Conservation (phyloP, 331 rosid genomes). For the Acacia pycnantha region DNA sequence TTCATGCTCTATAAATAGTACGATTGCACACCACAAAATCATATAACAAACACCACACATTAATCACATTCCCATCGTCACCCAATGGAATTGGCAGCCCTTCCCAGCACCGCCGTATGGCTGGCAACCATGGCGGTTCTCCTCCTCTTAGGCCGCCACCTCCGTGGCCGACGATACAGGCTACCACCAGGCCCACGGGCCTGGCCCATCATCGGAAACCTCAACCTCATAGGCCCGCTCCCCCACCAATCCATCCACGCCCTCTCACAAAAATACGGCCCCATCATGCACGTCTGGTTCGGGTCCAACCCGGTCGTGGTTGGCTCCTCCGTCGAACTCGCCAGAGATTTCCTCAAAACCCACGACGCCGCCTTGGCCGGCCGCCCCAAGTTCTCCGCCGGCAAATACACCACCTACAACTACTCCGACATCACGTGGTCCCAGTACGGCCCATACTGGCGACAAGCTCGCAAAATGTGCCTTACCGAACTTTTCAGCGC, state of each 20-base stretch:
- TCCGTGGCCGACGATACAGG: slow-evolving; percentile 39
- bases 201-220: slow-evolving; percentile 84
- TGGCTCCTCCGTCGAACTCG: slow-evolving; percentile 57
- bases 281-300: slow-evolving; percentile 54
- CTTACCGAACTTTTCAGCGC: slow-evolving; percentile 55
- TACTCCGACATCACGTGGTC: slow-evolving; percentile 81
- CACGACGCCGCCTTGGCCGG: slow-evolving; percentile 49
- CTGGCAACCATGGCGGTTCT: slow-evolving; percentile 42
- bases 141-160: slow-evolving; percentile 40
- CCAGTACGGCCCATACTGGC: slow-evolving; percentile 74
- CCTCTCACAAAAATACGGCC: slow-evolving; percentile 61
- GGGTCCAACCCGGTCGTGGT: slow-evolving; percentile 60
- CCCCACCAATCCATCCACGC: slow-evolving; percentile 63
- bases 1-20: not conserved
- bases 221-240: slow-evolving; percentile 61
- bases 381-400: slow-evolving; percentile 65
- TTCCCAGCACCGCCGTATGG: slow-evolving; percentile 35
- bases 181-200: slow-evolving; percentile 80
- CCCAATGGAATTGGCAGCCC: slow-evolving; percentile 18
- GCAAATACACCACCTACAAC: slow-evolving; percentile 71
- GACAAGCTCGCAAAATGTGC: slow-evolving; percentile 77
- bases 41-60: not conserved
- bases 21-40: not conserved
- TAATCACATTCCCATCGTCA: not conserved
- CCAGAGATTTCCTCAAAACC: slow-evolving; percentile 60